Conservation (phyloP, 2,329 filamentous ascomycete species). For the Hypoxylon sp. region DNA sequence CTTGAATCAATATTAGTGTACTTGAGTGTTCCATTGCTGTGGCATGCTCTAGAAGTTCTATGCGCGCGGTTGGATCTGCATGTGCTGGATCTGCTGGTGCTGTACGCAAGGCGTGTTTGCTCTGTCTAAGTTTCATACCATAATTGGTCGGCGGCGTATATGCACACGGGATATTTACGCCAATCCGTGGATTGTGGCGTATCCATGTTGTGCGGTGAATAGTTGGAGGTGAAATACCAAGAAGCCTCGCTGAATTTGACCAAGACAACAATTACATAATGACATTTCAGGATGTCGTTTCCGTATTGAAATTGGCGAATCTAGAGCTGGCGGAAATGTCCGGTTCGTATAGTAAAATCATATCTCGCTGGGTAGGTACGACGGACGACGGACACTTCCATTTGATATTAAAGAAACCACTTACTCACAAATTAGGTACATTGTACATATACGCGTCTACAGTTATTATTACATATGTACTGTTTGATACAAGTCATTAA, state of each 20-base stretch:
- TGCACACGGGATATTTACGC: conserved; percentile 4
- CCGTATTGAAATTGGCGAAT: conserved; percentile 12
- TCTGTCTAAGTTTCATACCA: conserved; percentile 10
- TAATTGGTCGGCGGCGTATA: conserved; percentile 20
- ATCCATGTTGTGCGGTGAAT: conserved; percentile 12
- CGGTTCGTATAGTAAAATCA: background rate
- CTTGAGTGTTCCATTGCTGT: conserved; percentile 8
- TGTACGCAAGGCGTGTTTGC: conserved; percentile 29
- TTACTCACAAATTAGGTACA: background rate
- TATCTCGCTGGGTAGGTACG: conserved; percentile 8
- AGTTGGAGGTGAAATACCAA: conserved; percentile 1
- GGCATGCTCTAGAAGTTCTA: conserved; percentile 15
- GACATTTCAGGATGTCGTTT: conserved; percentile 14
- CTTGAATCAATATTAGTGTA: conserved; percentile 7
- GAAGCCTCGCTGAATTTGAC: conserved; percentile 16
- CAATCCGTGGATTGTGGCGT: conserved; percentile 17
- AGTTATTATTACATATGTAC: background rate
- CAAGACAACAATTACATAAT: conserved; percentile 13
- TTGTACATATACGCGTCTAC: background rate
- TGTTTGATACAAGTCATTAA: background rate
- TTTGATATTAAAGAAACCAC: conserved; percentile 2
- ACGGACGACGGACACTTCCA: background rate
- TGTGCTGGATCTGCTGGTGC: conserved; percentile 19
- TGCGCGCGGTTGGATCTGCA: conserved; percentile 22
- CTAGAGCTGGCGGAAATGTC: conserved; percentile 19